These are phyloP conservation scores for Haplosporangium sp. DNA, from an alignment of 371 early-diverging fungal species.

Conservation along the genomic window DNA sequence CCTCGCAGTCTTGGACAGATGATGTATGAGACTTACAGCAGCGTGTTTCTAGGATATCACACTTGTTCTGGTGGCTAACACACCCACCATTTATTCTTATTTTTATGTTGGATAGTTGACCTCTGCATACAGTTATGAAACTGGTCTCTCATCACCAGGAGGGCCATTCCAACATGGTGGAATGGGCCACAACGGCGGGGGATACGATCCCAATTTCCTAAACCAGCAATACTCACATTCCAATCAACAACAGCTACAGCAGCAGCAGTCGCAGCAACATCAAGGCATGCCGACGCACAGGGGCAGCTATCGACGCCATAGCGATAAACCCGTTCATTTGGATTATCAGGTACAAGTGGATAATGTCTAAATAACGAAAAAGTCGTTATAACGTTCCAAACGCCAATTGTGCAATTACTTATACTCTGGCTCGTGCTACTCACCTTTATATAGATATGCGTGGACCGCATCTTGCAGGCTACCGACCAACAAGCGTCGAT, in stretches of 20 bases:
- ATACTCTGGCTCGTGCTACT: not conserved
- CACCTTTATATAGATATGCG: conserved; percentile 40
- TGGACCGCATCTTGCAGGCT: conserved; percentile 75
- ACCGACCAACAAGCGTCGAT: conserved; percentile 86
- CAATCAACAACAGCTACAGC: conserved; percentile 16
- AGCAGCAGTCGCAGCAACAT: conserved; percentile 15
- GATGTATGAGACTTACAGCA: conserved; percentile 22
- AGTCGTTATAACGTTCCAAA: not conserved
- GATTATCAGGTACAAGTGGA: conserved; percentile 56
- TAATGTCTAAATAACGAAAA: no score
- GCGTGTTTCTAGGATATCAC: not conserved
- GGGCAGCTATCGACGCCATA: conserved; percentile 37
- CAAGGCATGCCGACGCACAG: conserved; percentile 26
- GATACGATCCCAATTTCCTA: conserved; percentile 39
- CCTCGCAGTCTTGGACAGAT: conserved; percentile 48
- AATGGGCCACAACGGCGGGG: conserved; percentile 18
- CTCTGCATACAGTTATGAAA: conserved; percentile 42
- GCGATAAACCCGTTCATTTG: conserved; percentile 47
- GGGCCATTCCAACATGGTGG: conserved; percentile 20
- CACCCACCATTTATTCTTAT: not conserved
- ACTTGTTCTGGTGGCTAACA: no score
- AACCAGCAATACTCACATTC: conserved; percentile 29
- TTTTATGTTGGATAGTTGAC: conserved; percentile 22
- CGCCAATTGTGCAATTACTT: not conserved
- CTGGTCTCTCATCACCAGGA: conserved; percentile 3